phyloP scores from a whole-genome alignment of 192 early-diverging fungal genomes.

The Cladochytrium replicatum region DNA sequence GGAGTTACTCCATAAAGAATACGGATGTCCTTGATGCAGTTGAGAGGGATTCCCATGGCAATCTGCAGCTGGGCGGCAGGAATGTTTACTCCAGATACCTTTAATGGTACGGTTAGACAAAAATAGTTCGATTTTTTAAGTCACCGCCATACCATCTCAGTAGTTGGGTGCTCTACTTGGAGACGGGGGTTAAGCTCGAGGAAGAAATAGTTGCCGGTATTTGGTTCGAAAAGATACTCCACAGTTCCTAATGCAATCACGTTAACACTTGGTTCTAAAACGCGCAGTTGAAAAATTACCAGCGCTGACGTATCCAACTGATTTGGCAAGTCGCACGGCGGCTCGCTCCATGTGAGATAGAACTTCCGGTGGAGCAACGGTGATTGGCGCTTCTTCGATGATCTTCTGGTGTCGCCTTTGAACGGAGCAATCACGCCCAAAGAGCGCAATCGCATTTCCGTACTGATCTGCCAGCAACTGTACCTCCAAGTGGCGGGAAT shows the following conservation, averaged over 20 bases:
- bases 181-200: constrained; percentile 95
- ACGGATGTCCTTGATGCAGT: constrained; percentile 90
- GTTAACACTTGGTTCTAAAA: constrained; percentile 6
- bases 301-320: constrained; percentile 91
- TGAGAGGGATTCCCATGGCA: constrained; percentile 97
- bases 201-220: constrained; percentile 82
- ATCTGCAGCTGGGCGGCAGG: constrained; percentile 96
- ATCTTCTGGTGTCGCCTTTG: constrained; percentile 99
- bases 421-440: constrained; percentile 96
- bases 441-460: constrained; percentile 96
- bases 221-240: constrained; percentile 91
- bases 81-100: constrained; percentile 88
- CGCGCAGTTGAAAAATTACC: constrained; percentile 35
- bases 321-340: constrained; percentile 85
- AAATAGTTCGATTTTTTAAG: not conserved
- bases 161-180: constrained; percentile 98
- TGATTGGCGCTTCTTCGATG: constrained; percentile 97
- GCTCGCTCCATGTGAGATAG: constrained; percentile 90
- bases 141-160: constrained; percentile 70
- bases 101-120: not conserved
- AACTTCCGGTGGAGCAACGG: constrained; percentile 41
- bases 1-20: constrained; percentile 88
- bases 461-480: constrained; percentile 93
- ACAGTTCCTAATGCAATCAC: constrained; percentile 57
- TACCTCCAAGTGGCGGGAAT: constrained; percentile 93